Evolutionary conservation across 441 rosid species (phyloP).

Genomic region (Iberis amara): DNA sequence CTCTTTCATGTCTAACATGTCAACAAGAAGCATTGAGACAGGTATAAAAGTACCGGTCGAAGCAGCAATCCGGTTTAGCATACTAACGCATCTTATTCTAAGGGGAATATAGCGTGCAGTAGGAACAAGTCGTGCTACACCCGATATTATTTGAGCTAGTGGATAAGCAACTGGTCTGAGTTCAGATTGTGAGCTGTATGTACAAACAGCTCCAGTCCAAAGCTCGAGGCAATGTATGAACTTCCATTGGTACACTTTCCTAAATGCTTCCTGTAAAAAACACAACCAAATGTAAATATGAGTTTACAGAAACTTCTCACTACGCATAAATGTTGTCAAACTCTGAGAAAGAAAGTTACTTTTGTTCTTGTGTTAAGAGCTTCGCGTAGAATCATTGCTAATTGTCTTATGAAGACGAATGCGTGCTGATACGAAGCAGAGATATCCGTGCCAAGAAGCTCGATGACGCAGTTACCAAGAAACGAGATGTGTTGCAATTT

Average conservation of each 20-base stretch:
- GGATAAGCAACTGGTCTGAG: slow-evolving; percentile 88
- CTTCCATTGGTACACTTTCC: slow-evolving; percentile 95
- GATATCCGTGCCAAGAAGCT: slow-evolving; percentile 79
- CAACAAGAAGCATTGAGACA: slow-evolving; percentile 80
- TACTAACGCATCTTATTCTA: slow-evolving; percentile 77
- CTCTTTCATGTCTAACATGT: slow-evolving; percentile 98
- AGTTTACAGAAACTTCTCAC: slow-evolving; percentile 1
- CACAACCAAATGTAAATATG: slow-evolving; percentile 16
- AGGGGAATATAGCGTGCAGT: slow-evolving; percentile 90
- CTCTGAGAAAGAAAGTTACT: slow-evolving; percentile 35
- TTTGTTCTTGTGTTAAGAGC: slow-evolving; percentile 85
- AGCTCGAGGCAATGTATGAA: slow-evolving; percentile 91
- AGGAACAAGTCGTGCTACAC: slow-evolving; percentile 88
- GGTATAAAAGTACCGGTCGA: slow-evolving; percentile 75
- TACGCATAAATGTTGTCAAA: not conserved
- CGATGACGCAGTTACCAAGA: slow-evolving; percentile 74
- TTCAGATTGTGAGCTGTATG: slow-evolving; percentile 64
- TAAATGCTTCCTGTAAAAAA: slow-evolving; percentile 63
- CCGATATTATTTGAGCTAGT: slow-evolving; percentile 71
- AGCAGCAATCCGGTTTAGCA: slow-evolving; percentile 81
- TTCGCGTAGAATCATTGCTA: slow-evolving; percentile 78
- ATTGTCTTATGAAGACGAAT: slow-evolving; percentile 78
- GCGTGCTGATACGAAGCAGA: slow-evolving; percentile 90
- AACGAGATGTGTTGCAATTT: slow-evolving; percentile 76
- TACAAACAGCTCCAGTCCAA: slow-evolving; percentile 91